Evolutionary conservation across 2,329 filamentous ascomycete genomes (phyloP), one percentile per base, ranked within the genome.

Genomic region (Claviceps pusilla): DNA sequence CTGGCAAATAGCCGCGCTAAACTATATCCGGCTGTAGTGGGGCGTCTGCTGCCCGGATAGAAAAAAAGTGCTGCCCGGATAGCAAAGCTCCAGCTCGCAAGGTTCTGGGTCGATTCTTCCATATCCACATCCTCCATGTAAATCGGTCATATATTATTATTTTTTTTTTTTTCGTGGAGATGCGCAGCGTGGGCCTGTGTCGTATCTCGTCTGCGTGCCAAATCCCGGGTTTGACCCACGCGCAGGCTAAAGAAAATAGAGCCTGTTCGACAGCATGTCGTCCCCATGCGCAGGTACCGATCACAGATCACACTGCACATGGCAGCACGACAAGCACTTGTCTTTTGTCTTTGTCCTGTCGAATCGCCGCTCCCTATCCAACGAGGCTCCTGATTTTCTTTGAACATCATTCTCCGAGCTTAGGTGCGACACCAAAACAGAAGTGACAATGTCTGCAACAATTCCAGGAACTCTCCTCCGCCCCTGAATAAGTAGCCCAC

Each of bases 161-260:
- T 24, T 24, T 24, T 24, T 24, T 24, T 24, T 24, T 24, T 33
- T 35, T 45, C 48, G 31, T 24, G 24, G 39, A 51, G 16, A 37
- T 31, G 31, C 4, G 29, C 42, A 16, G 11, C 29, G 14, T 7
- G 16, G 9, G 9, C 24, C 51, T 37, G 37, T 43, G 37, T 51
- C 48, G 46, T 29, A 54, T 51, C 35, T 54, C 53, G 42, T 35
- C 28, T 54, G 42, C 49, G 39, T 54, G 24, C 14, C 19, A 37
- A 10, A 41, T 19, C 39, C 37, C 19, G 24, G 39, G 16, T 33
- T 43, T 29, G 33, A 49, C 29, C 48, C 39, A 16, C 24, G 47
- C 49, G 39, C 31, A 43, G 19, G 29, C 29, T 16, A 31, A 39
- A 39, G 29, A 31, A 48, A 35, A 41, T 24, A 24, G 24, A 37